phyloP scores from a whole-genome alignment of 129 eudicot genomes.

The Sambucus nigra region DNA sequence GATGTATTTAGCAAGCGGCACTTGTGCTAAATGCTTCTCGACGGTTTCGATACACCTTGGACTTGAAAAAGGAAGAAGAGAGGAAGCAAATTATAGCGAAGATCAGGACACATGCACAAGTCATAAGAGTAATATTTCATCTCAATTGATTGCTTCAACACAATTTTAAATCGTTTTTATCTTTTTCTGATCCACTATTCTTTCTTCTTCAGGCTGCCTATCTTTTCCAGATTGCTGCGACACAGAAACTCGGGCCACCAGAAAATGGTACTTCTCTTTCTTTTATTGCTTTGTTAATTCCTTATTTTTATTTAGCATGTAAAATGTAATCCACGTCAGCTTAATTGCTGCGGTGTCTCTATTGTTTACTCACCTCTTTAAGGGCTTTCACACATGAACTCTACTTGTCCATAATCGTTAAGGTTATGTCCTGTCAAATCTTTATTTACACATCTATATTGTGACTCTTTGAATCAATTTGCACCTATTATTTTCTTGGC shows the following conservation, averaged over 20 bases:
- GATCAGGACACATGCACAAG: slow-evolving; percentile 85
- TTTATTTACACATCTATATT: no score
- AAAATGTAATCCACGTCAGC: not conserved
- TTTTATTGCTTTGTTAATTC: not conserved
- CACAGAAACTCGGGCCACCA: slow-evolving; percentile 14
- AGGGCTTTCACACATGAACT: not conserved
- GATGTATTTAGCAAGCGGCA: slow-evolving; percentile 74
- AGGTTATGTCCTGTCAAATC: not conserved
- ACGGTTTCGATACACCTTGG: slow-evolving; percentile 92
- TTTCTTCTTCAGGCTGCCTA: slow-evolving; percentile 57
- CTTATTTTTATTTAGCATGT: not conserved
- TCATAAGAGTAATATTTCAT: slow-evolving; percentile 50
- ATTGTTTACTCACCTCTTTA: not conserved
- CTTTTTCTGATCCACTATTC: slow-evolving; percentile 5
- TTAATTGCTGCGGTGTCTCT: not conserved
- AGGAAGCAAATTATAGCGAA: slow-evolving; percentile 60
- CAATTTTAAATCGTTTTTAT: slow-evolving; percentile 3
- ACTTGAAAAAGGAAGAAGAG: slow-evolving; percentile 86
- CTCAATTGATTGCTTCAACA: not conserved
- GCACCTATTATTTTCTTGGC: no score
- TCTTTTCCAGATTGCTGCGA: slow-evolving; percentile 59
- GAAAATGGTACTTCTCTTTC: slow-evolving; percentile 40
- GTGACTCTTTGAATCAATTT: no score
- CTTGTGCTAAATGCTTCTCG: slow-evolving; percentile 92
- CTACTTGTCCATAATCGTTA: not conserved